Evolutionary conservation across 306 rosid species (phyloP).

Genomic region (Prunus mume): DNA sequence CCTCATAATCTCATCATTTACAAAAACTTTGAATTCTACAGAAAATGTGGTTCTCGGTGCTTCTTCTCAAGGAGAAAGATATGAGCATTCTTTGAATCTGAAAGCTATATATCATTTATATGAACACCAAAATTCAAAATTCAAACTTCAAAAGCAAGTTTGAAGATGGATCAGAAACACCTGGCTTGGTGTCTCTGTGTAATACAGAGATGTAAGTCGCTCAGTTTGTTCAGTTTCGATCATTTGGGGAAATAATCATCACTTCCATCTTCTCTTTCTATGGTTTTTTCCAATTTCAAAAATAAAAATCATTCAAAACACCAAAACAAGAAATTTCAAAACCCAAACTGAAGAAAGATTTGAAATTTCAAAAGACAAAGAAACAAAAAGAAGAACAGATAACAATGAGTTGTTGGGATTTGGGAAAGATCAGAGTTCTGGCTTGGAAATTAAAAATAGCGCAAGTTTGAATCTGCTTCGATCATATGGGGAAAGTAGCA

Average conservation of each 20-base stretch:
- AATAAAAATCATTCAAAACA: not conserved
- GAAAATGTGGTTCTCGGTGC: no score
- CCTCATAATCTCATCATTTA: no score
- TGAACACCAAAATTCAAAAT: no score
- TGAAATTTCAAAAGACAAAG: not conserved
- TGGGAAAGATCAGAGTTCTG: conserved; percentile 20
- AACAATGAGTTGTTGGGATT: not conserved
- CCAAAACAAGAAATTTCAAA: not conserved
- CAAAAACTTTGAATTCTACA: no score
- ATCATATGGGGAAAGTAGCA: conserved; percentile 36
- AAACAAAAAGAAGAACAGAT: not conserved
- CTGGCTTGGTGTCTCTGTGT: conserved; percentile 62
- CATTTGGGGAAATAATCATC: conserved; percentile 45
- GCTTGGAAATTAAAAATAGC: conserved; percentile 21
- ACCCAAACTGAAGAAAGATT: not conserved
- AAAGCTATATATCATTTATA: no score
- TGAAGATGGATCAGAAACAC: conserved; percentile 57
- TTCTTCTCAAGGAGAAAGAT: no score
- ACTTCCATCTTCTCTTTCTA: conserved; percentile 13
- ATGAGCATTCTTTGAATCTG: no score
- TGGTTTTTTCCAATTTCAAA: not conserved
- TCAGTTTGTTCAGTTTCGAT: conserved; percentile 46
- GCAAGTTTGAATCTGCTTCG: conserved; percentile 29
- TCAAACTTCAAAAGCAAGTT: no score
- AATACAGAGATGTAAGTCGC: conserved; percentile 46